Percentiles rank a stretch among this genome's conserved stretches.
These are phyloP conservation scores for Olyra latifolia DNA, from an alignment of 176 grass and related monocot genomes.

Conservation along the genomic window DNA sequence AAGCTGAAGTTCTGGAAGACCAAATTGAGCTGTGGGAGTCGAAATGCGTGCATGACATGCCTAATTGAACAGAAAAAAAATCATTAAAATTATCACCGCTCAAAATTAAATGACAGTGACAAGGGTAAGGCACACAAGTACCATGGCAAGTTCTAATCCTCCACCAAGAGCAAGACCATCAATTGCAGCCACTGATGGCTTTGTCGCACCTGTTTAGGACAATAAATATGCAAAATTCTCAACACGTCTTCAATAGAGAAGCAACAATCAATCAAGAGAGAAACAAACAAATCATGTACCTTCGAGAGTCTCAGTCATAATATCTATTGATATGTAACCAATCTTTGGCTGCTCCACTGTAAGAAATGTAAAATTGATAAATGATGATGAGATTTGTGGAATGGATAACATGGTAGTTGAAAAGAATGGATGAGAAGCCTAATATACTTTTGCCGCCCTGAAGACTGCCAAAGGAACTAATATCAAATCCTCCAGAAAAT, in stretches of 20 bases:
- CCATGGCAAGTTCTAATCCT: conserved; percentile 94
- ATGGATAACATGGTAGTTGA: neutral
- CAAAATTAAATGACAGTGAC: neutral
- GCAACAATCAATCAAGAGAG: conserved; percentile 18
- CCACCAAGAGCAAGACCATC: conserved; percentile 91
- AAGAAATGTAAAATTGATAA: conserved; percentile 23
- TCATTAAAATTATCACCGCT: neutral
- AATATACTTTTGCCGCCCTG: conserved; percentile 66
- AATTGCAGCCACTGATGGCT: conserved; percentile 94
- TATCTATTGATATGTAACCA: conserved; percentile 83
- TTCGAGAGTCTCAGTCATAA: conserved; percentile 80
- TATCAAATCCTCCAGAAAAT: conserved; percentile 95
- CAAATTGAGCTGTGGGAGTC: conserved; percentile 71
- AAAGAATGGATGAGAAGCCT: conserved; percentile 7
- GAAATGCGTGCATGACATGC: conserved; percentile 96
- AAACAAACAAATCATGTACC: conserved; percentile 47
- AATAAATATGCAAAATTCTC: conserved; percentile 13
- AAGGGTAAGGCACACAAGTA: conserved; percentile 38
- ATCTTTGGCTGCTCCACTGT: conserved; percentile 70
- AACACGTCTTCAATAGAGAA: conserved; percentile 23
- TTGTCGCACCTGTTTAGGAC: conserved; percentile 57
- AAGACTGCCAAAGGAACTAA: conserved; percentile 63
- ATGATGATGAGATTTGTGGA: conserved; percentile 4
- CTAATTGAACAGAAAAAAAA: conserved; percentile 41
- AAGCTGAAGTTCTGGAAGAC: conserved; percentile 86